Conservation (phyloP, 2,329 filamentous ascomycete genomes). For the Penicillium sp. region DNA sequence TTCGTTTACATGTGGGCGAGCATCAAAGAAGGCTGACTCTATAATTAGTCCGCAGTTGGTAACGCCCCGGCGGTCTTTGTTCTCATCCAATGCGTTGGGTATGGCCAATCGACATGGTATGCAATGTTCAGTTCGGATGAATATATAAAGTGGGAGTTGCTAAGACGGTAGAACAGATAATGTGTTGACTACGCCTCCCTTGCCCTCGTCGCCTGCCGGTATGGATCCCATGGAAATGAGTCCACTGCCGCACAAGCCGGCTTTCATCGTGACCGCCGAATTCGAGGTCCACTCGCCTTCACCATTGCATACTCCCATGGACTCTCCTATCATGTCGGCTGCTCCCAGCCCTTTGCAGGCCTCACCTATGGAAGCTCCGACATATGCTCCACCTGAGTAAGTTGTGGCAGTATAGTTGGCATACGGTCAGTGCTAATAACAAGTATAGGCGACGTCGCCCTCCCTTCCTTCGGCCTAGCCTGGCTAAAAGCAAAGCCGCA, state of each 20-base stretch:
- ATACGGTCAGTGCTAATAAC: constrained; percentile 17
- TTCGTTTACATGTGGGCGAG: background rate
- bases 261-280: constrained; percentile 61
- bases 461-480: constrained; percentile 69
- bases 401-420: constrained; percentile 12
- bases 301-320: constrained; percentile 55
- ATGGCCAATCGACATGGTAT: constrained; percentile 61
- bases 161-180: constrained; percentile 51
- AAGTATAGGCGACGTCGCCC: constrained; percentile 60
- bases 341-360: constrained; percentile 42
- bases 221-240: constrained; percentile 91
- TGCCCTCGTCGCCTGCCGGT: constrained; percentile 78
- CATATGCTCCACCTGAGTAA: constrained; percentile 38
- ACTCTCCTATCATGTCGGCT: constrained; percentile 38
- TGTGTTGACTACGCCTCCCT: constrained; percentile 77
- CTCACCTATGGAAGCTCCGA: constrained; percentile 38
- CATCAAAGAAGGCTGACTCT: constrained; percentile 41
- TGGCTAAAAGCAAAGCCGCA: constrained; percentile 73
- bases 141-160: background rate
- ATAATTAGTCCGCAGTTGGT: constrained; percentile 72
- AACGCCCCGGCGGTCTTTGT: constrained; percentile 81
- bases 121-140: constrained; percentile 1
- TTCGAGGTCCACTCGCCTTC: constrained; percentile 73
- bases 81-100: constrained; percentile 70
- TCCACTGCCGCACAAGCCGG: constrained; percentile 82